phyloP scores from a whole-genome alignment of 2,329 filamentous ascomycete species.

The Hymenoscyphus fraxineus region DNA sequence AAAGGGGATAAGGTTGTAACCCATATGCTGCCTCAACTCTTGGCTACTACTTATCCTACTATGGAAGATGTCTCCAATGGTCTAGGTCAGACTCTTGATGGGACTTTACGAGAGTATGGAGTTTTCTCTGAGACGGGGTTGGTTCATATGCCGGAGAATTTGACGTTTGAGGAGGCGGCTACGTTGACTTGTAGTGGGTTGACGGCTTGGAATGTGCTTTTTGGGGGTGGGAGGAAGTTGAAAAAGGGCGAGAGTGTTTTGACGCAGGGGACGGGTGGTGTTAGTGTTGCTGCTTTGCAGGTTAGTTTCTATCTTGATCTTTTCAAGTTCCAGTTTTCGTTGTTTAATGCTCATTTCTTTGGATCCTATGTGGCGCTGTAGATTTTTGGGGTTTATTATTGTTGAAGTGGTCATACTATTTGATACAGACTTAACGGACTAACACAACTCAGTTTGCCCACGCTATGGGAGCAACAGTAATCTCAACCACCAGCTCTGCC shows the following conservation, averaged over 20 bases:
- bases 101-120: conserved; percentile 46
- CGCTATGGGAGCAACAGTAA: conserved; percentile 40
- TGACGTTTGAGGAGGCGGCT: conserved; percentile 45
- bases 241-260: conserved; percentile 38
- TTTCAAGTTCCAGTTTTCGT: background rate
- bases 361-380: too few species aligned
- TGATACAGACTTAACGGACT: too few species aligned
- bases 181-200: conserved; percentile 51
- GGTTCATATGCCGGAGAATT: conserved; percentile 51
- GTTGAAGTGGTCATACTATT: too few species aligned
- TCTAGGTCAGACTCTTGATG: conserved; percentile 37
- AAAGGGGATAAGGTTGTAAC: conserved; percentile 57
- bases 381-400: too few species aligned
- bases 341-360: background rate
- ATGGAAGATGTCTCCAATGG: conserved; percentile 14
- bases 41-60: conserved; percentile 46
- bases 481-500: conserved; percentile 40
- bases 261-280: conserved; percentile 43
- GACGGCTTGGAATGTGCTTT: conserved; percentile 57
- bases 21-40: conserved; percentile 34
- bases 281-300: conserved; percentile 37
- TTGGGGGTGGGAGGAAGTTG: conserved; percentile 41
- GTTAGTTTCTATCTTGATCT: background rate
- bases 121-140: conserved; percentile 54
- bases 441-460: conserved; percentile 36